Base-by-base conservation (phyloP, 192 early-diverging fungal species). In the Spizellomyces punctatus region DNA sequence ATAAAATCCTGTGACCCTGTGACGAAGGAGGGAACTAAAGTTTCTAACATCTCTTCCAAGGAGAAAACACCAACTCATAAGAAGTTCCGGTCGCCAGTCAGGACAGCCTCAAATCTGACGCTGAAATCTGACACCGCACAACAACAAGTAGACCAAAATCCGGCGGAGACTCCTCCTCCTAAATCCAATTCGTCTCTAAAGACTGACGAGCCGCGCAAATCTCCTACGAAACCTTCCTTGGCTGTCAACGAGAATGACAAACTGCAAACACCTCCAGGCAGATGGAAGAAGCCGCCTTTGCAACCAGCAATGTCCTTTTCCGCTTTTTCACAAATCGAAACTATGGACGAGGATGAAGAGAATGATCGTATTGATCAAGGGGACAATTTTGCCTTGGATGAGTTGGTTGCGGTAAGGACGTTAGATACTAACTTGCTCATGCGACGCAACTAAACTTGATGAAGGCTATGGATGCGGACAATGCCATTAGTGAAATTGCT, bases 271-370 rank as follows among this genome's bases (percentile, higher is more conserved):
- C 16, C 19, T 19, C 19, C 52, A 19, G 52, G 19, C 52, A 55
- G 14, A 19, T 16, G 19, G 52, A 55, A 55, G 19, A 55, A 55
- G 19, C 52, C 19, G 52, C 27, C 27, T 36, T 65, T 65, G 16
- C 12, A 14, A 16, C 64, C 36, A 65, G 44, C 22, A 5, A 42
- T n/a, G 21, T 10, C 48, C 6, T 17, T 55, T 41, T 67, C 54
- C 7, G 21, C 50, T 7, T 72, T 72, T 46, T 72, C 71, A 10
- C 71, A 72, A 44, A 72, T 72, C 41, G 71, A 72, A 36, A 71
- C 19, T n/a, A 16, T 21, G 44, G 58, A 10, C 44, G 69, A 60
- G 19, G 9, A 41, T 42, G 52, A 2, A 42, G 14, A 10, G 46
- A 16, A 57, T 41, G 10, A 12, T 41, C 12, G 59, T 41, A 61